These are phyloP conservation scores for Aspergillus sclerotioniger DNA, from an alignment of 495 filamentous ascomycete species.

Conservation along the genomic window DNA sequence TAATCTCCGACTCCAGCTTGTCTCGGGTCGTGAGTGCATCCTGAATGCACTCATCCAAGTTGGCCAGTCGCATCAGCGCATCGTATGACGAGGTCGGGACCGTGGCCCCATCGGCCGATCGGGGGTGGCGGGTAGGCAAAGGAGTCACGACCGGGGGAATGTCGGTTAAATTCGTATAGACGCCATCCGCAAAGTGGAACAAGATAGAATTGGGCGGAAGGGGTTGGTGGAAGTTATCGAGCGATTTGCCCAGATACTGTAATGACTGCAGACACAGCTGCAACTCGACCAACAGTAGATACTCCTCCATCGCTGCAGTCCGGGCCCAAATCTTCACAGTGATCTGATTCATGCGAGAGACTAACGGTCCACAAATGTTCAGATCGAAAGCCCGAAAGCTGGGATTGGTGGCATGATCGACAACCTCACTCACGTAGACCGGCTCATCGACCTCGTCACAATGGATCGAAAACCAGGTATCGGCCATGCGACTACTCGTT, in stretches of 20 bases:
- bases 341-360: conserved; percentile 63
- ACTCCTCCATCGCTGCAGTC: conserved; percentile 52
- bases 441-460: conserved; percentile 63
- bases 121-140: conserved; percentile 15
- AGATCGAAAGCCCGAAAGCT: conserved; percentile 87
- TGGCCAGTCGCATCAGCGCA: conserved; percentile 82
- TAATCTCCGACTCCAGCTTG: conserved; percentile 74
- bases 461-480: conserved; percentile 88
- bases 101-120: conserved; percentile 31
- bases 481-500: conserved; percentile 69
- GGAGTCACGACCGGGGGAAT: conserved; percentile 46
- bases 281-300: conserved; percentile 68
- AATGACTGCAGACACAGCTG: conserved; percentile 66
- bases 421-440: conserved; percentile 85
- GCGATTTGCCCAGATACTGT: conserved; percentile 73
- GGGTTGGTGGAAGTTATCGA: conserved; percentile 72
- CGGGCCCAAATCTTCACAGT: conserved; percentile 78
- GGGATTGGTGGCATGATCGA: conserved; percentile 80
- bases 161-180: conserved; percentile 73
- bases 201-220: conserved; percentile 81
- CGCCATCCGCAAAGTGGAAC: conserved; percentile 84
- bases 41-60: conserved; percentile 87
- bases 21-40: conserved; percentile 81
- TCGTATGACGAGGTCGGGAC: conserved; percentile 81
- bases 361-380: conserved; percentile 57